Evolutionary conservation across 345 rosid genomes (phyloP).

Genomic region (Carallia pectinifolia): DNA sequence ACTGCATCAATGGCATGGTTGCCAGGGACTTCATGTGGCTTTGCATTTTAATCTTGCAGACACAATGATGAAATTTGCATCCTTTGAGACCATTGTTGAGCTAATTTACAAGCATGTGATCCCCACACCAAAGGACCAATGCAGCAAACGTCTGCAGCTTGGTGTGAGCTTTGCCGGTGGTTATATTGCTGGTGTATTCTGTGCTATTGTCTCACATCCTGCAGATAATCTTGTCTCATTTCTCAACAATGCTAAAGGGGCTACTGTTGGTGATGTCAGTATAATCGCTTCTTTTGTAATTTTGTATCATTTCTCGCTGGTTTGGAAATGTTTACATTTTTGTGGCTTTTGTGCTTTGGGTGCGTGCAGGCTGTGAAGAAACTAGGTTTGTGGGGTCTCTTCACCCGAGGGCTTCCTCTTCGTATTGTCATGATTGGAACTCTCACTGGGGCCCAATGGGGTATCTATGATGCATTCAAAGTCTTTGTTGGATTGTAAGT

Average conservation of each 20-base stretch:
- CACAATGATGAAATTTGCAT: slow-evolving; percentile 99
- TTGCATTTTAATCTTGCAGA: slow-evolving; percentile 39
- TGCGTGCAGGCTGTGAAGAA: slow-evolving; percentile 86
- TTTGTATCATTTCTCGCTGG: neutral
- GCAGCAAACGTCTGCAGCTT: slow-evolving; percentile 86
- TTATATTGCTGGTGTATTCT: slow-evolving; percentile 85
- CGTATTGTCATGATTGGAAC: slow-evolving; percentile 99
- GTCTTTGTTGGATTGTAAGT: slow-evolving; percentile 98
- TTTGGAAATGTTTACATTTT: neutral
- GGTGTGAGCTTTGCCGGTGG: slow-evolving; percentile 96
- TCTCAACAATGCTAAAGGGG: slow-evolving; percentile 98
- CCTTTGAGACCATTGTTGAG: slow-evolving; percentile 93
- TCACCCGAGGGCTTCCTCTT: slow-evolving; percentile 95
- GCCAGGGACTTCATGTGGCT: neutral
- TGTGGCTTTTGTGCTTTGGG: neutral
- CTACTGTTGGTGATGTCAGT: slow-evolving; percentile 94
- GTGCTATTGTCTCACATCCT: slow-evolving; percentile 89
- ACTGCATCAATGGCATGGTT: neutral
- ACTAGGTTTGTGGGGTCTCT: slow-evolving; percentile 84
- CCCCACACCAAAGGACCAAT: slow-evolving; percentile 82
- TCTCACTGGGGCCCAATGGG: slow-evolving; percentile 98
- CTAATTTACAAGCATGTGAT: slow-evolving; percentile 76
- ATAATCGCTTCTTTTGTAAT: neutral
- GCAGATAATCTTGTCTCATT: slow-evolving; percentile 95
- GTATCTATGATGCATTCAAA: slow-evolving; percentile 91